Evolutionary conservation across 2,329 filamentous ascomycete genomes (phyloP).

Genomic region (Ophiocordyceps camponoti-rufipedis): DNA sequence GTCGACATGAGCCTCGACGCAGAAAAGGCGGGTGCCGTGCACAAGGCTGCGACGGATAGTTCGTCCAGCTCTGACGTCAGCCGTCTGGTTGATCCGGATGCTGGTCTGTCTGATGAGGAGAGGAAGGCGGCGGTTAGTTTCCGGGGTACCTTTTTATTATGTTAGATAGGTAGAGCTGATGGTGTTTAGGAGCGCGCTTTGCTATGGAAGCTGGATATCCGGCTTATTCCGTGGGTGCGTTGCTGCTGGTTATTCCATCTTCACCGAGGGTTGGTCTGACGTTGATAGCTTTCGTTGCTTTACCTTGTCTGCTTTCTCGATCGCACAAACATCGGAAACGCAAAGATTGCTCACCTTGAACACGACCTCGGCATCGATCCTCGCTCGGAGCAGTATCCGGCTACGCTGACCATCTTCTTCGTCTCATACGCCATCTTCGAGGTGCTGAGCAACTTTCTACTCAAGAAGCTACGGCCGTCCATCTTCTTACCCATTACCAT

Average conservation of each 20-base stretch:
- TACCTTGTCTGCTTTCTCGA: constrained; percentile 61
- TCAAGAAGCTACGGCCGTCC: constrained; percentile 59
- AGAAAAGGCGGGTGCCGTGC: constrained; percentile 8
- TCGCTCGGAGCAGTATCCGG: constrained; percentile 45
- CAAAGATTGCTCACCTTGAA: constrained; percentile 3
- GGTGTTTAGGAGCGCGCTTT: constrained; percentile 38
- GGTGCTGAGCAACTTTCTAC: constrained; percentile 58
- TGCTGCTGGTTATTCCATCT: too few species aligned
- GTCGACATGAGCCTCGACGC: constrained; percentile 7
- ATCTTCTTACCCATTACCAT: constrained; percentile 73
- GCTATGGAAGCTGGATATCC: constrained; percentile 41
- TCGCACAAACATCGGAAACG: constrained; percentile 42
- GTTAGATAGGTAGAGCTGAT: neutral
- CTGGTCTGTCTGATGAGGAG: constrained; percentile 44
- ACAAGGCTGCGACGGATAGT: constrained; percentile 9
- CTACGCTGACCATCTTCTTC: constrained; percentile 68
- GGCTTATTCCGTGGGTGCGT: constrained; percentile 39
- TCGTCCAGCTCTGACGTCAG: constrained; percentile 12
- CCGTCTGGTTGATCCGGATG: constrained; percentile 28
- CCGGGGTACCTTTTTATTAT: constrained; percentile 7
- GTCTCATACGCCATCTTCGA: constrained; percentile 70
- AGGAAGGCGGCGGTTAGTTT: constrained; percentile 34
- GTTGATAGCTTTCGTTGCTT: constrained; percentile 41
- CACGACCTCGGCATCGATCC: constrained; percentile 39
- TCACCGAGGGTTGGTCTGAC: neutral